Conservation (phyloP, 192 early-diverging fungal species). For the Kickxella alabastrina region DNA sequence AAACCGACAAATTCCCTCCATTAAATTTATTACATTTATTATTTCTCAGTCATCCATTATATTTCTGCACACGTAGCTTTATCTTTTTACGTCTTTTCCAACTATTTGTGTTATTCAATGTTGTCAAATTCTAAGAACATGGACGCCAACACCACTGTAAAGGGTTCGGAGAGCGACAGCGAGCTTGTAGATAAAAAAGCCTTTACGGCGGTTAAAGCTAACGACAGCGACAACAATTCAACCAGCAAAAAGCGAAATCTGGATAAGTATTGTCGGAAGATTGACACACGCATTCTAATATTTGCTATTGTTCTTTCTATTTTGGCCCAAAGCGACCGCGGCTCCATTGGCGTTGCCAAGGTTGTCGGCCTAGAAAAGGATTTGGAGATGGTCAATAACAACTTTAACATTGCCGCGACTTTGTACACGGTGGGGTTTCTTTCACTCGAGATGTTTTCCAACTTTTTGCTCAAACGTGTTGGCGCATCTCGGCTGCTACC, state of each 20-base stretch:
- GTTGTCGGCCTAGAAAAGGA: no score
- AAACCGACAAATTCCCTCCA: no score
- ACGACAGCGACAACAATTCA: background rate
- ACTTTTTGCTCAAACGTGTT: no score
- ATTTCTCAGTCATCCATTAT: no score
- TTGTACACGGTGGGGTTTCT: conserved; percentile 43
- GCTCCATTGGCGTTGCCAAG: no score
- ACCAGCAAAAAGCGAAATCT: conserved; percentile 7
- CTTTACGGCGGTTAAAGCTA: no score
- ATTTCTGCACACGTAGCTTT: no score
- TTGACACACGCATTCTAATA: conserved; percentile 34
- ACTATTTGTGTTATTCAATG: conserved; percentile 10
- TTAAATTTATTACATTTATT: no score
- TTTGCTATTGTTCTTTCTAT: conserved; percentile 28
- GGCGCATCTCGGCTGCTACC: no score
- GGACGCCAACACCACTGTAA: conserved; percentile 9
- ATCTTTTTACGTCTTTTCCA: background rate
- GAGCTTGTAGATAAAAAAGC: background rate
- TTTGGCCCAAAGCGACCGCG: conserved; percentile 41
- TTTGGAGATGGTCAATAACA: no score
- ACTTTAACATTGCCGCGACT: no score
- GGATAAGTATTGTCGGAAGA: conserved; percentile 31
- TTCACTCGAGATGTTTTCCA: no score
- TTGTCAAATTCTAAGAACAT: conserved; percentile 25
- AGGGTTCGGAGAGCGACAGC: background rate